Base-by-base conservation (phyloP, 768 basidiomycete genomes). In the Xerocomellus amylosporus region DNA sequence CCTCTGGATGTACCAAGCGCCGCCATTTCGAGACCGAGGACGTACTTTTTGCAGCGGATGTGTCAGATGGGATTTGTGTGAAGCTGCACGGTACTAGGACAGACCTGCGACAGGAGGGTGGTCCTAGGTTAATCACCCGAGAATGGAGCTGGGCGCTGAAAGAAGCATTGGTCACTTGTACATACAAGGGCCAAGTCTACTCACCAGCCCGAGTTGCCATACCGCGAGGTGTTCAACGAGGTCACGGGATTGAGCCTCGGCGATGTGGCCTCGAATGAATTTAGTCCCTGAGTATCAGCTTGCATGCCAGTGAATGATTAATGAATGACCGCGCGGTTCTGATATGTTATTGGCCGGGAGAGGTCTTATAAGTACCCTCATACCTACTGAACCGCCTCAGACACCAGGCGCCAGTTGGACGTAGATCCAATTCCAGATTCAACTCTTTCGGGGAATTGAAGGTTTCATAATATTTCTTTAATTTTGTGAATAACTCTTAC, bases 1-100 rank as follows among this genome's bases (percentile, higher is more conserved):
- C 86, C 59, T 87, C 86, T 0, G 86, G 84, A 43, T 87, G 84
- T 2, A 74, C 69, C 37, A 75, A 66, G 5, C 72, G 60, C 2
- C 67, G 63, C 86, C 86, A 86, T 2, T 49, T 38, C 17, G 47
- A 10, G 8, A 26, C 6, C 9, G 36, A 22, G 4, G 45, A 38
- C 1, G 8, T 5, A 7, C 58, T 65, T 55, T 24, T 41, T 52
- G 44, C 13, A 13, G 17, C 10, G 4, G 15, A 31, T 15, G 17
- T 2, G 53, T 59, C 43, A 56, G 58, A 40, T 10, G 14, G 2
- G 8, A 10, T 24, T 0, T 4, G 38, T 28, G 13, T 39, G 45
- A 9, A 24, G 22, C 20, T 37, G 2, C 22, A 36, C 13, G 3
- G 20, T 36, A 22, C 4, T 7, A 19, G 24, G 20, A 49, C 61